Evolutionary conservation across 345 rosid genomes (phyloP).

Genomic region (Anastatica hierochuntica): DNA sequence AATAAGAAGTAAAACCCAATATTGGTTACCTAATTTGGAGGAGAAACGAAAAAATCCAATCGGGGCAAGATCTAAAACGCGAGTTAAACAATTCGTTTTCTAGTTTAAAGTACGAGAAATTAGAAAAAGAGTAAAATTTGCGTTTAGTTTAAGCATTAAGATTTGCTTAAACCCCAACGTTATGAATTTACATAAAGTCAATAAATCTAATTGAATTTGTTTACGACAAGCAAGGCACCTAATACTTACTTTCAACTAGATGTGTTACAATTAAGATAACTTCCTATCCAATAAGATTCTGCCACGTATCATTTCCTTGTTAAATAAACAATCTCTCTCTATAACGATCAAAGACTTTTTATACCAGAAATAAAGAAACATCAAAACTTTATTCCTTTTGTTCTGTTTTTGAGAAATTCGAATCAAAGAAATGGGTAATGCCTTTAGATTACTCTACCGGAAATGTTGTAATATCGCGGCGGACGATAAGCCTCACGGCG

Average conservation of each 20-base stretch:
- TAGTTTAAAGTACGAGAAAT: not conserved
- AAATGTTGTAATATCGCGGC: conserved; percentile 38
- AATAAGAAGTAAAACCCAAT: no score
- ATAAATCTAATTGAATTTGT: conserved; percentile 1
- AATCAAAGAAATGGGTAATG: conserved; percentile 44
- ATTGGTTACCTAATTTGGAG: no score
- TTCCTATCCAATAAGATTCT: not conserved
- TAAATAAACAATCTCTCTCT: conserved; percentile 10
- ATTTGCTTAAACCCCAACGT: conserved; percentile 1
- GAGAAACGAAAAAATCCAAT: no score
- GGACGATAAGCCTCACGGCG: conserved; percentile 40
- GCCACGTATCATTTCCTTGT: conserved; percentile 18
- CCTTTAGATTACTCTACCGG: conserved; percentile 35
- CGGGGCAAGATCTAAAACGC: no score
- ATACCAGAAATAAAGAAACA: conserved; percentile 15
- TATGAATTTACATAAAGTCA: conserved; percentile 5
- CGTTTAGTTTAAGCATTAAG: no score
- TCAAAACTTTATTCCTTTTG: conserved; percentile 1
- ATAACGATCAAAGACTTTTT: conserved; percentile 20
- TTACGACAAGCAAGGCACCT: conserved; percentile 16
- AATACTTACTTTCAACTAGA: not conserved
- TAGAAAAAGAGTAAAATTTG: no score
- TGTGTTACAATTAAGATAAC: not conserved
- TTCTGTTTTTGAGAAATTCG: not conserved
- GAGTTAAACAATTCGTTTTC: no score